Base-by-base conservation (phyloP, 768 basidiomycete species). In the Rhizopogon roseolus region DNA sequence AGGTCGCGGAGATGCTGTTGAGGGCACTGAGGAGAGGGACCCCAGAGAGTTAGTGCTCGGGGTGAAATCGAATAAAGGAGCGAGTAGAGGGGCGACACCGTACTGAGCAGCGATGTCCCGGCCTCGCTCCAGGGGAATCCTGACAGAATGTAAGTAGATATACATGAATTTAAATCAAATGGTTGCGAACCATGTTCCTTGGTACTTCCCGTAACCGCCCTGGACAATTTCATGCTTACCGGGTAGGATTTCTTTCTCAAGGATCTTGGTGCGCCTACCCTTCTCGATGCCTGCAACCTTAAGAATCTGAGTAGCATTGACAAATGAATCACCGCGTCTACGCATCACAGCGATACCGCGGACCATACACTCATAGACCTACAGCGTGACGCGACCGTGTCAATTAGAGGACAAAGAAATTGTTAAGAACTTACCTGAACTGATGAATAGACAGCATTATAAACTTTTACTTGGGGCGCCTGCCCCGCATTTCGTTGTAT, bases 201-300 rank as follows among this genome's bases (percentile, higher is more conserved):
- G 97, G 68, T 98, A 99, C 75, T 98, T 96, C 25, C 97, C 97
- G 67, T 98, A 98, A 29, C 97, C 97, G 38, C 97, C 97, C 70
- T 98, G 97, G 5, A 99, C 93, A 68, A 98, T 98, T 71, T 99
- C 96, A 70, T 97, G 93, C 71, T 89, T 88, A 44, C 93, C 94
- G 53, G 90, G 89, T 41, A 95, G 80, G 57, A 99, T 93, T 74
- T 99, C 96, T 70, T 95, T 97, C 78, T 98, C 90, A 13, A 93
- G 76, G 51, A 98, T 97, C 81, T 98, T 98, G 14, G 96, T 98
- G 39, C 97, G 81, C 41, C 88, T 83, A 1, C 94, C 94, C 71
- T 99, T 99, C 75, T 96, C 93, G 57, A 98, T 90, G 40, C 97
- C 97, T 6, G 96, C 95, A 38, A 99, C 96, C 73, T 99, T 99